Percentiles rank a stretch among this genome's conserved stretches.
These are phyloP conservation scores for Adenanthera pavonina DNA, from an alignment of 306 rosid species.

Conservation along the genomic window DNA sequence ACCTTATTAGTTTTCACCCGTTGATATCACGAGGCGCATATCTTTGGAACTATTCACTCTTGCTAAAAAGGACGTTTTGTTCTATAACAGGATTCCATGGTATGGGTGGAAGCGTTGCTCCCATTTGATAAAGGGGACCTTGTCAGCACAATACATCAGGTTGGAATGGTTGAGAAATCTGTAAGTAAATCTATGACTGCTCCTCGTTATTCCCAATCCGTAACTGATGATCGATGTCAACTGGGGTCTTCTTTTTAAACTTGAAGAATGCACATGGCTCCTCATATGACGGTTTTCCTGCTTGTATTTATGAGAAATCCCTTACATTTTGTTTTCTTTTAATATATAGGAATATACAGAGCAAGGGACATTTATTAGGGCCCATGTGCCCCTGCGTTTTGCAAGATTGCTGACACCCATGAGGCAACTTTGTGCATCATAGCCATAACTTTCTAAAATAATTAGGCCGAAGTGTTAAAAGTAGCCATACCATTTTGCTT, in stretches of 20 bases:
- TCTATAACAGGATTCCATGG: constrained; percentile 79
- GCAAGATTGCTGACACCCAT: constrained; percentile 94
- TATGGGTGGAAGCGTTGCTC: constrained; percentile 96
- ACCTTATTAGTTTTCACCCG: background rate
- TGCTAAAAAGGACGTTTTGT: constrained; percentile 19
- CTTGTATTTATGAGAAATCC: constrained; percentile 15
- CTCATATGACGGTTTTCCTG: constrained; percentile 21
- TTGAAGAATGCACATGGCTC: constrained; percentile 10
- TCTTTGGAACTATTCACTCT: constrained; percentile 26
- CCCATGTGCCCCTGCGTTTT: constrained; percentile 90
- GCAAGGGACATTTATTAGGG: constrained; percentile 82
- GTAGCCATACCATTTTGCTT: constrained; percentile 18
- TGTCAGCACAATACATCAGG: constrained; percentile 85
- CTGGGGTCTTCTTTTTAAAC: background rate
- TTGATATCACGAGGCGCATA: constrained; percentile 13
- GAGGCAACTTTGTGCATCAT: constrained; percentile 76
- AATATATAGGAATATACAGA: constrained; percentile 77
- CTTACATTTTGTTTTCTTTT: constrained; percentile 24
- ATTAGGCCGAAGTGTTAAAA: constrained; percentile 1
- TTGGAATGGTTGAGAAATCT: constrained; percentile 94
- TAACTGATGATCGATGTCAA: constrained; percentile 22
- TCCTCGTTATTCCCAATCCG: constrained; percentile 22
- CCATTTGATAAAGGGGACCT: constrained; percentile 95
- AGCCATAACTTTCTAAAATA: constrained; percentile 40
- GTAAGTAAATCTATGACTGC: constrained; percentile 54